phyloP scores from a whole-genome alignment of 805 yeast species.

The Brettanomyces nanus region DNA sequence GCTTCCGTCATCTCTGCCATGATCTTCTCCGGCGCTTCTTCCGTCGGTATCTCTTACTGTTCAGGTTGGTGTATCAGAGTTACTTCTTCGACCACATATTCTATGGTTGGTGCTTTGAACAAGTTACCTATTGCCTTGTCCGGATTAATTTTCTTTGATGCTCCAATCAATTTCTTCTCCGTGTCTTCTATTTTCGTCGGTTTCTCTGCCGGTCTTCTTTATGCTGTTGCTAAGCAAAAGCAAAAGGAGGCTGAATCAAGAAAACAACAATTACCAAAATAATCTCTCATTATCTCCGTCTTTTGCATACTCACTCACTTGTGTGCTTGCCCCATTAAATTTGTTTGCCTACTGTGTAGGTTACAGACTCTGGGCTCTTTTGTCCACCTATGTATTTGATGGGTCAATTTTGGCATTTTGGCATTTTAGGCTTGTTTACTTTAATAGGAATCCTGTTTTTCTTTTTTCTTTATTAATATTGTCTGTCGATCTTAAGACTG shows the following conservation, averaged over 20 bases:
- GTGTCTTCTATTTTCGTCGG: constrained; percentile 86
- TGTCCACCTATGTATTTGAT: too few species aligned
- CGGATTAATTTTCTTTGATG: constrained; percentile 91
- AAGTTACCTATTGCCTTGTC: constrained; percentile 95
- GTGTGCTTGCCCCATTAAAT: too few species aligned
- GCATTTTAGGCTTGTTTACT: too few species aligned
- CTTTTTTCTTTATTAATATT: neutral
- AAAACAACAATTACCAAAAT: constrained; percentile 26
- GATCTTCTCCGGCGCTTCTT: constrained; percentile 87
- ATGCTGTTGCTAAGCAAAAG: constrained; percentile 91
- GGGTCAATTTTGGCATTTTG: too few species aligned
- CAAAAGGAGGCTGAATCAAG: constrained; percentile 43
- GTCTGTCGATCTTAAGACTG: constrained; percentile 55
- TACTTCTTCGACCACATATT: constrained; percentile 95
- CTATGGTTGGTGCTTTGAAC: constrained; percentile 99
- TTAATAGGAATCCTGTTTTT: too few species aligned
- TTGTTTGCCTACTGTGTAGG: too few species aligned
- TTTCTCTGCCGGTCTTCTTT: constrained; percentile 90
- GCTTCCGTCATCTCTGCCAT: constrained; percentile 66
- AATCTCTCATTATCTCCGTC: constrained; percentile 3
- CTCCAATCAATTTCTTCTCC: constrained; percentile 88
- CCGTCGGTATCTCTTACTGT: constrained; percentile 96
- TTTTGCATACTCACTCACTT: too few species aligned
- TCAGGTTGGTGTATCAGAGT: constrained; percentile 99
- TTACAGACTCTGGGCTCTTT: too few species aligned